These are phyloP conservation scores for Apophysomyces variabilis DNA, from an alignment of 371 early-diverging fungal genomes.

Conservation along the genomic window DNA sequence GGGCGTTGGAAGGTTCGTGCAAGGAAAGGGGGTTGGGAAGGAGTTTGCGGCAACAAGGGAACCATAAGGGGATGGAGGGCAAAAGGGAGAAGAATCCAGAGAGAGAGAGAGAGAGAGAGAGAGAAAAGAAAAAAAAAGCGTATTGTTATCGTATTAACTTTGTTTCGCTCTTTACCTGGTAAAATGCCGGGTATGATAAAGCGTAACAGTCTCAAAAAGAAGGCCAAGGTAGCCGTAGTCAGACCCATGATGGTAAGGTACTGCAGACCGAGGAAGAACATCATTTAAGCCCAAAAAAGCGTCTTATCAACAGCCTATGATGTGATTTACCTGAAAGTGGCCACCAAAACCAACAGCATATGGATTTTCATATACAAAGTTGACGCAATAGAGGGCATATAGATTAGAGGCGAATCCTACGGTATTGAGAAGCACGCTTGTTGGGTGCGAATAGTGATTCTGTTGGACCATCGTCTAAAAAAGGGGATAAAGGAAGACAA, in stretches of 20 bases:
- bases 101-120: too few relatives aligned
- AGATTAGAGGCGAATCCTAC: constrained; percentile 39
- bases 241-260: constrained; percentile 32
- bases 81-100: too few relatives aligned
- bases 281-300: too few relatives aligned
- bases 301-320: neutral
- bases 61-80: too few relatives aligned
- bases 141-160: too few relatives aligned
- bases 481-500: constrained; percentile 5
- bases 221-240: constrained; percentile 24
- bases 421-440: constrained; percentile 29
- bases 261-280: neutral
- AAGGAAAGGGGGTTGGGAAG: neutral
- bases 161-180: constrained; percentile 15
- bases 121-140: too few relatives aligned
- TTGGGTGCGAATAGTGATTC: constrained; percentile 12
- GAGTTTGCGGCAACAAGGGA: too few relatives aligned
- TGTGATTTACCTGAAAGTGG: constrained; percentile 41
- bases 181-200: constrained; percentile 18
- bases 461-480: constrained; percentile 3
- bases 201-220: constrained; percentile 24
- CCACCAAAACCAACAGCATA: constrained; percentile 48
- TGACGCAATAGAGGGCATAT: constrained; percentile 30
- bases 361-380: constrained; percentile 43
- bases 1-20: constrained; percentile 10